Evolutionary conservation across 495 filamentous ascomycete species (phyloP).

Genomic region (Lophium mytilinum): DNA sequence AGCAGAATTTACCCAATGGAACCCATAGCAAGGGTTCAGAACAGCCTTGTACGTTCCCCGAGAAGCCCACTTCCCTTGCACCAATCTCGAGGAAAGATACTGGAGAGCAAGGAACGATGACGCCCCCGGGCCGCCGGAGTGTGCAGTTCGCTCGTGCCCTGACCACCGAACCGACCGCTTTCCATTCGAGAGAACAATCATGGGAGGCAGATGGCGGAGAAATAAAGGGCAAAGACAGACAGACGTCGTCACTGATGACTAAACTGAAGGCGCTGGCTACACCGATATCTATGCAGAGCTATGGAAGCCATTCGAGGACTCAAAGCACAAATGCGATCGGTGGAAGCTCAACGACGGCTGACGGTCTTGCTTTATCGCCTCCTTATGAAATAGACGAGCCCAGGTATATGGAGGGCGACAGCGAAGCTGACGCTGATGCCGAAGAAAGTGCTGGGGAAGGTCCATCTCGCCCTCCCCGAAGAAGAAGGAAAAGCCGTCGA

Average conservation of each 20-base stretch:
- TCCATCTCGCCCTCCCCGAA: slow-evolving; percentile 20
- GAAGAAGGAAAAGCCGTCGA: slow-evolving; percentile 29
- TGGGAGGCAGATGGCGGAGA: slow-evolving; percentile 25
- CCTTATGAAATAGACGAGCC: slow-evolving; percentile 22
- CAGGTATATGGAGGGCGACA: slow-evolving; percentile 23
- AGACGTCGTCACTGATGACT: slow-evolving; percentile 30
- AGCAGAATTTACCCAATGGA: slow-evolving; percentile 4
- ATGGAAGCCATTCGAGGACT: slow-evolving; percentile 20
- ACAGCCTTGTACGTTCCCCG: neutral
- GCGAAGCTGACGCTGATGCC: slow-evolving; percentile 35
- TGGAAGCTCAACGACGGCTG: slow-evolving; percentile 15
- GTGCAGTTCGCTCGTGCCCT: slow-evolving; percentile 36
- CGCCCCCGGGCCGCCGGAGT: slow-evolving; percentile 33
- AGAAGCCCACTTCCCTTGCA: slow-evolving; percentile 5
- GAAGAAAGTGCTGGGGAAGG: slow-evolving; percentile 35
- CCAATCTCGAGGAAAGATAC: slow-evolving; percentile 16
- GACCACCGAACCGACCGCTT: slow-evolving; percentile 14
- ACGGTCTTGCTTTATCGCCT: slow-evolving; percentile 9
- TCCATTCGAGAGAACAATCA: slow-evolving; percentile 23
- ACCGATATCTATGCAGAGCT: slow-evolving; percentile 27
- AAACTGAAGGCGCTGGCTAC: slow-evolving; percentile 36
- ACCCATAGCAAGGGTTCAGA: neutral
- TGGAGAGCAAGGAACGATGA: slow-evolving; percentile 25
- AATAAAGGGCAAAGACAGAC: slow-evolving; percentile 22
- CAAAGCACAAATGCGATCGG: slow-evolving; percentile 27